A percentile compares a stretch with the other conserved stretches of the same genome.
phyloP scores from a whole-genome alignment of 1,139 yeast genomes.

The Suhomyces wounanorum region DNA sequence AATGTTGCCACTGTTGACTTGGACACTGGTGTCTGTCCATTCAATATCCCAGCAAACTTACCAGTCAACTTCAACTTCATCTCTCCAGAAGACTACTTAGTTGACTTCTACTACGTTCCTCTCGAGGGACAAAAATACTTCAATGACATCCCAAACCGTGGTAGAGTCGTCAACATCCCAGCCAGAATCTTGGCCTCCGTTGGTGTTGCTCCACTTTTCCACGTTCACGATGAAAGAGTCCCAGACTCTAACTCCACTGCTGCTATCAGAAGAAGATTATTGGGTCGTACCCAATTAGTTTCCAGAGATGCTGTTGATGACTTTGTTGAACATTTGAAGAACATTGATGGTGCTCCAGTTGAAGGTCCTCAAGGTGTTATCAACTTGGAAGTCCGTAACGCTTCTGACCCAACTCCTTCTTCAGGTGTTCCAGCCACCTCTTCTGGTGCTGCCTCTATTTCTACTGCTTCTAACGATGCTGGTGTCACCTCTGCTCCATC shows the following conservation, averaged over 20 bases:
- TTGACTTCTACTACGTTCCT: slow-evolving; percentile 40
- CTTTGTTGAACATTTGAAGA: slow-evolving; percentile 33
- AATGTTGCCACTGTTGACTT: slow-evolving; percentile 40
- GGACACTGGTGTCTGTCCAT: slow-evolving; percentile 45
- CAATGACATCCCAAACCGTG: slow-evolving; percentile 41
- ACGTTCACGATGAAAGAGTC: slow-evolving; percentile 30
- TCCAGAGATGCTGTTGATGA: slow-evolving; percentile 35
- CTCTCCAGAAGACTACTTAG: slow-evolving; percentile 35
- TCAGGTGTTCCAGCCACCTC: slow-evolving; percentile 10
- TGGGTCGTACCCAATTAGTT: slow-evolving; percentile 15
- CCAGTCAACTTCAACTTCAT: slow-evolving; percentile 32
- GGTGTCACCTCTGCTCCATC: background rate
- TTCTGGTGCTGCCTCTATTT: slow-evolving; percentile 15
- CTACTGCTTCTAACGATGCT: slow-evolving; percentile 15
- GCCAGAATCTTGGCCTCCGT: slow-evolving; percentile 32
- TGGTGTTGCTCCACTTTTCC: slow-evolving; percentile 30
- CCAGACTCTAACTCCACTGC: slow-evolving; percentile 45
- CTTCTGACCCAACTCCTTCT: slow-evolving; percentile 16
- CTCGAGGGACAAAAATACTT: slow-evolving; percentile 27
- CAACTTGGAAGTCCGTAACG: slow-evolving; percentile 13
- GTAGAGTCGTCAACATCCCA: slow-evolving; percentile 37
- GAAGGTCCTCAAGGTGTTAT: slow-evolving; percentile 17
- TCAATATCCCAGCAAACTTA: slow-evolving; percentile 33
- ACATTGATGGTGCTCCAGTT: slow-evolving; percentile 30
- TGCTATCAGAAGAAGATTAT: slow-evolving; percentile 46